These are phyloP conservation scores for Lentinula edodes DNA, from an alignment of 768 basidiomycete genomes.

Conservation along the genomic window DNA sequence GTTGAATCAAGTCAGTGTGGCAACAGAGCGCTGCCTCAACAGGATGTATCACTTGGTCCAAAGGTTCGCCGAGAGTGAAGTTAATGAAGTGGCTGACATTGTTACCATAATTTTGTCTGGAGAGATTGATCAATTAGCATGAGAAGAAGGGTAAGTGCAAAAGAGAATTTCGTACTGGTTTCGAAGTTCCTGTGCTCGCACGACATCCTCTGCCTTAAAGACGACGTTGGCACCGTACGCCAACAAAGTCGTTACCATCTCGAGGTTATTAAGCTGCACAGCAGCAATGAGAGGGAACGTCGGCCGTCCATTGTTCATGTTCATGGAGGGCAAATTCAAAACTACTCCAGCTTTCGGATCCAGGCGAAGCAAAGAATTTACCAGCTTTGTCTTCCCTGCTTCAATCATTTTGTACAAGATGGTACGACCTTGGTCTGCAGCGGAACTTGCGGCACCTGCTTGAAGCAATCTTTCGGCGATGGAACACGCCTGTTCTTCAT, in stretches of 20 bases:
- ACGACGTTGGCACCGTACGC: slow-evolving; percentile 35
- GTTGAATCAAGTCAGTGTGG: slow-evolving; percentile 31
- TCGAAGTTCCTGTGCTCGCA: slow-evolving; percentile 16
- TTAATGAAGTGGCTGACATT: neutral
- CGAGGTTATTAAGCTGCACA: slow-evolving; percentile 25
- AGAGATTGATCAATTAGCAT: neutral
- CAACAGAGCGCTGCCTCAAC: slow-evolving; percentile 30
- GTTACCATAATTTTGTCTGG: neutral
- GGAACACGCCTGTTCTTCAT: slow-evolving; percentile 33
- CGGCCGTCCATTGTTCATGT: slow-evolving; percentile 7
- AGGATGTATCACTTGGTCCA: slow-evolving; percentile 24
- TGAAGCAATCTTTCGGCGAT: slow-evolving; percentile 35
- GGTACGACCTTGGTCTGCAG: slow-evolving; percentile 30
- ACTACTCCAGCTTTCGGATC: slow-evolving; percentile 35
- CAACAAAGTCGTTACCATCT: slow-evolving; percentile 30
- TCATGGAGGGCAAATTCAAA: slow-evolving; percentile 31
- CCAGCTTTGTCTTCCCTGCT: slow-evolving; percentile 30
- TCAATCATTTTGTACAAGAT: slow-evolving; percentile 35
- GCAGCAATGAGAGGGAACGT: slow-evolving; percentile 34
- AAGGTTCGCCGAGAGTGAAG: slow-evolving; percentile 13
- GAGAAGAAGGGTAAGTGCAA: neutral
- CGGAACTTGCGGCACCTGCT: slow-evolving; percentile 36
- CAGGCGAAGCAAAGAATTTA: slow-evolving; percentile 32
- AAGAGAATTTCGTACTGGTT: neutral
- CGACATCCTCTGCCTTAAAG: slow-evolving; percentile 29